Percentiles rank a stretch among this genome's conserved stretches.
Evolutionary conservation across 768 basidiomycete species (phyloP).

Genomic region (Pisolithus orientalis): DNA sequence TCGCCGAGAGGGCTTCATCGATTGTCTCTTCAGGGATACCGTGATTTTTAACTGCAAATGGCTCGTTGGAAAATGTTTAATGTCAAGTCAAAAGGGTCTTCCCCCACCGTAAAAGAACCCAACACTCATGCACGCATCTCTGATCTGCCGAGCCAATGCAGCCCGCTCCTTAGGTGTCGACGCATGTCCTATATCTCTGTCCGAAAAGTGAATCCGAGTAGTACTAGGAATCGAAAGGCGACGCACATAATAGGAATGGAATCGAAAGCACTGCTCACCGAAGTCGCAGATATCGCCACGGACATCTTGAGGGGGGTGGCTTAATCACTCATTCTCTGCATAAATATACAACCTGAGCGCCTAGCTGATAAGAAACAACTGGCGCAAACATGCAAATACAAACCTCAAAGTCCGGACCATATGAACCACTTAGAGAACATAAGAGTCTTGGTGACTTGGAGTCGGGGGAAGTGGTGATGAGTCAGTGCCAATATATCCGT

Average conservation of each 20-base stretch:
- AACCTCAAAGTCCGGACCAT: slow-evolving; percentile 11
- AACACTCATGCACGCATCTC: slow-evolving; percentile 72
- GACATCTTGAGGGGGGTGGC: slow-evolving; percentile 13
- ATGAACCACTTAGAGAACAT: no score
- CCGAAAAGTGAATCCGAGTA: background rate
- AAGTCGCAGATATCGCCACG: slow-evolving; percentile 13
- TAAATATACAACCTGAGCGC: slow-evolving; percentile 61
- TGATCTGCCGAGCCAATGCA: slow-evolving; percentile 49
- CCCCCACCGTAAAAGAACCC: slow-evolving; percentile 78
- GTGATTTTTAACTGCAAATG: background rate
- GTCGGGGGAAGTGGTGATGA: no score
- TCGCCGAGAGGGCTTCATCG: no score
- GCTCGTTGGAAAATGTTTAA: background rate
- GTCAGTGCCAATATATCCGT: no score
- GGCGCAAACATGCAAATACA: slow-evolving; percentile 35
- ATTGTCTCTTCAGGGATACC: no score
- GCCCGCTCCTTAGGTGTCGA: slow-evolving; percentile 27
- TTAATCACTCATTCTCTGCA: slow-evolving; percentile 42
- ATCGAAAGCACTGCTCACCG: slow-evolving; percentile 15
- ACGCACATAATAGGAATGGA: slow-evolving; percentile 23
- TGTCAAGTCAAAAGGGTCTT: background rate
- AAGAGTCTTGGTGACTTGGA: no score
- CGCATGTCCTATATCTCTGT: slow-evolving; percentile 18
- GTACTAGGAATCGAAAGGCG: background rate
- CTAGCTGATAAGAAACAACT: slow-evolving; percentile 70